Percentiles rank a stretch among this genome's conserved stretches.
Conservation (phyloP, 148 eudicot species). For the Suaeda aralocaspica region DNA sequence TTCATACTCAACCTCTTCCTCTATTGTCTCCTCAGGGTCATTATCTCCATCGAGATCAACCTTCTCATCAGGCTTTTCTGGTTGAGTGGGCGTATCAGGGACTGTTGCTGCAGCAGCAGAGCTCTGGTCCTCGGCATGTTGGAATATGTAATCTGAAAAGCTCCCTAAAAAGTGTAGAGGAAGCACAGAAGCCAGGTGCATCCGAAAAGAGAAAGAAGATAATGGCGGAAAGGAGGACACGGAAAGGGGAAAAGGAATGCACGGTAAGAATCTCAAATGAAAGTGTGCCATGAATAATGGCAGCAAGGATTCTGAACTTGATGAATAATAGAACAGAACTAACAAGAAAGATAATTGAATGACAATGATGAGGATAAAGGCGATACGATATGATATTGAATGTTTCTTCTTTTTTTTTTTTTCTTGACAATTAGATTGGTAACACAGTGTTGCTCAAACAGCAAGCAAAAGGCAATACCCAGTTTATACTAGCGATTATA, state of each 20-base stretch:
- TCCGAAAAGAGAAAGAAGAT: constrained; percentile 64
- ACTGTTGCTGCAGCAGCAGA: constrained; percentile 40
- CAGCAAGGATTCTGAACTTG: constrained; percentile 53
- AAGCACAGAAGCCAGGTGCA: constrained; percentile 71
- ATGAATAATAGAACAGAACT: constrained; percentile 41
- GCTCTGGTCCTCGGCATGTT: constrained; percentile 86
- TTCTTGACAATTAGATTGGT: constrained; percentile 32
- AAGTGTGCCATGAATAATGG: constrained; percentile 68
- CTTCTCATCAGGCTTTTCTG: constrained; percentile 52
- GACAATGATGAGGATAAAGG: constrained; percentile 49
- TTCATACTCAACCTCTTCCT: too few species aligned
- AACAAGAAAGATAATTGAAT: constrained; percentile 47
- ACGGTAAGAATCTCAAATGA: constrained; percentile 67
- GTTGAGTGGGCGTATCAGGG: constrained; percentile 38
- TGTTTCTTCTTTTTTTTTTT: constrained; percentile 33
- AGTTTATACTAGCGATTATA: constrained; percentile 36
- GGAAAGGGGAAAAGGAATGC: constrained; percentile 66
- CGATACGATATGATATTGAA: too few species aligned
- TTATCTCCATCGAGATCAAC: constrained; percentile 62
- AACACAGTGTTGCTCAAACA: constrained; percentile 31
- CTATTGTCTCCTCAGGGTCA: constrained; percentile 65
- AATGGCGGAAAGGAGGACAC: constrained; percentile 52
- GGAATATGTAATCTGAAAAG: constrained; percentile 34
- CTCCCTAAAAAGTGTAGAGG: constrained; percentile 64
- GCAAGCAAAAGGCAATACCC: constrained; percentile 27